Base-by-base conservation (phyloP, 2,329 filamentous ascomycete species). In the Knufia fluminis region DNA sequence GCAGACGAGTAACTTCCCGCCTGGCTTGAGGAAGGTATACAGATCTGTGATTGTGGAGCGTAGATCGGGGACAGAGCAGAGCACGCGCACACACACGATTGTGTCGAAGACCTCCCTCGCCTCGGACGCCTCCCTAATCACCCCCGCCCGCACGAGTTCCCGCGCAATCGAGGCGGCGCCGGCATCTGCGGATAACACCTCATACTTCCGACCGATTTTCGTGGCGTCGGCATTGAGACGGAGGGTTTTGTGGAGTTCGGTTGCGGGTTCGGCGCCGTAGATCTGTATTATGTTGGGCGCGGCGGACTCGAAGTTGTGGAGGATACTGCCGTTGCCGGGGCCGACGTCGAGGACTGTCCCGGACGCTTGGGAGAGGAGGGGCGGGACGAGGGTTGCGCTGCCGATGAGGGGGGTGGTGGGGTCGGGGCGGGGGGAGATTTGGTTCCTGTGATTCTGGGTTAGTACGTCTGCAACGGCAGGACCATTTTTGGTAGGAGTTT, bases 251-350 rank as follows among this genome's bases (percentile, higher is more conserved):
- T 79, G 76, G 1, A 80, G 63, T 0, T 68, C 66, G 3, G 58
- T 50, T 35, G 71, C 73, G 0, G 77, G 77, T 57, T 80, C 77
- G 1, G 75, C 69, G 39, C 75, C 77, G 54, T 78, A 79, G 38
- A 79, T 69, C 12, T 65, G 63, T 7, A 56, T 66, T 51, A 78
- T 69, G 3, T 66, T 62, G 1, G 63, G 59, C 4, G 63, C 62
- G 48, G 66, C 60, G 6, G 65, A 33, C 3, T 35, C 61, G 52
- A 78, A 74, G 40, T 68, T 66, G 0, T 63, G 62, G 42, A 78
- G 65, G 48, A 77, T 70, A 12, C 71, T 67, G 26, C 77, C 77
- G 24, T 66, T 72, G 3, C 77, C 77, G 0, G 77, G 76, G 4
- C 72, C 72, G 24, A 75, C 64, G 54, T 75, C 72, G 3, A 76